These are phyloP conservation scores for Cryptococcus hybrid DNA, from an alignment of 1,284 basidiomycete species.

Conservation along the genomic window DNA sequence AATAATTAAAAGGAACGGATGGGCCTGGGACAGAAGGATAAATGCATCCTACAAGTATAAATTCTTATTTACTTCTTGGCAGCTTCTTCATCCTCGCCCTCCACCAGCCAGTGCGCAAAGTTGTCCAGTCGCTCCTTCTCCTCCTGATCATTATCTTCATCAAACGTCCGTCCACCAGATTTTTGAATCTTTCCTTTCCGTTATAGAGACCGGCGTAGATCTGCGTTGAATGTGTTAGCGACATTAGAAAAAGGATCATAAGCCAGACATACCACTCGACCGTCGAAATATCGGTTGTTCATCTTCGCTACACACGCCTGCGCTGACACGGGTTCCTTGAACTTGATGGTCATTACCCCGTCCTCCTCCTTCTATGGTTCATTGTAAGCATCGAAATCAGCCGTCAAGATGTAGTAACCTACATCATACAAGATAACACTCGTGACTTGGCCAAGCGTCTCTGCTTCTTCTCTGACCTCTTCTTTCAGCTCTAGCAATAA, in stretches of 20 bases:
- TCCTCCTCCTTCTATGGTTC: constrained; percentile 76
- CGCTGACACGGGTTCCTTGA: constrained; percentile 81
- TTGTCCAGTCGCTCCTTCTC: constrained; percentile 82
- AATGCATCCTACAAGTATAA: not conserved
- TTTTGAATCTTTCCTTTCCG: constrained; percentile 80
- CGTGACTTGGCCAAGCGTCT: constrained; percentile 87
- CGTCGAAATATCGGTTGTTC: constrained; percentile 91
- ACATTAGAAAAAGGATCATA: not conserved
- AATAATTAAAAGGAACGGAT: not conserved
- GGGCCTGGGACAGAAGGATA: not conserved
- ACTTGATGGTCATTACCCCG: constrained; percentile 95
- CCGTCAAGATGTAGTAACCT: constrained; percentile 44
- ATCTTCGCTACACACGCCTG: constrained; percentile 93
- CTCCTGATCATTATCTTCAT: constrained; percentile 57
- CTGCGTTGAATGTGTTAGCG: constrained; percentile 31
- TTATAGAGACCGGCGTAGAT: constrained; percentile 77
- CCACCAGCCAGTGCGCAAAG: constrained; percentile 78
- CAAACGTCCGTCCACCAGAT: constrained; percentile 54
- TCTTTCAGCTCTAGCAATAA: constrained; percentile 91
- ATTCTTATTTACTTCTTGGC: not conserved
- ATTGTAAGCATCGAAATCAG: constrained; percentile 1
- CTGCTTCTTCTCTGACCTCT: constrained; percentile 93
- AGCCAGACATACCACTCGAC: constrained; percentile 53
- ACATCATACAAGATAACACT: constrained; percentile 97
- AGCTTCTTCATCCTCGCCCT: constrained; percentile 34